phyloP scores from a whole-genome alignment of 75 land plant species.

The Cupressus sempervirens region DNA sequence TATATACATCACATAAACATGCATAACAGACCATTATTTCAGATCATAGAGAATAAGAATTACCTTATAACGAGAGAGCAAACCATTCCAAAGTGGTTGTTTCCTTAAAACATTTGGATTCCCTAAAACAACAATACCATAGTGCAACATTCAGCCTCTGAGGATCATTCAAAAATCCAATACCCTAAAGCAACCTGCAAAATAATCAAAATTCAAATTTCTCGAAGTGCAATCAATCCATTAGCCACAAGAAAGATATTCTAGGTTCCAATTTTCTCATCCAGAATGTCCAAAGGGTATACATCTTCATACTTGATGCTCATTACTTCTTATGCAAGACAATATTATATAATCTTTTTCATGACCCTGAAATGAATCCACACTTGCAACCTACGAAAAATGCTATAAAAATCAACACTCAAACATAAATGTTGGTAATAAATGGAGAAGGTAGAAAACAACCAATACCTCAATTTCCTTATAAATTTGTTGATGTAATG shows the following conservation, averaged over 20 bases:
- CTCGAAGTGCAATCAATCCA: not conserved
- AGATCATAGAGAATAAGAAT: not conserved
- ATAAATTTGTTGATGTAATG: constrained; percentile 89
- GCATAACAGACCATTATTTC: too few relatives aligned
- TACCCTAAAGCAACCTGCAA: constrained; percentile 57
- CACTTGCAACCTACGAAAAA: too few relatives aligned
- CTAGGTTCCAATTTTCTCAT: too few relatives aligned
- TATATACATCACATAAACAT: too few relatives aligned
- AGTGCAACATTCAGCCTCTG: constrained; percentile 97
- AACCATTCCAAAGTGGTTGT: constrained; percentile 93
- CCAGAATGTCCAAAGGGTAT: too few relatives aligned
- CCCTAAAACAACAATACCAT: constrained; percentile 93
- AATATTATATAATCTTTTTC: too few relatives aligned
- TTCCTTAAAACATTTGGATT: constrained; percentile 99
- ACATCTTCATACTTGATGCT: too few relatives aligned
- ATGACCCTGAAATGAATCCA: too few relatives aligned
- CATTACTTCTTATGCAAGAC: too few relatives aligned
- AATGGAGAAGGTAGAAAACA: not conserved
- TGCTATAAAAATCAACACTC: too few relatives aligned
- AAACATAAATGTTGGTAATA: too few relatives aligned
- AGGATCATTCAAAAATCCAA: constrained; percentile 99
- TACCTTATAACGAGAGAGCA: constrained; percentile 98
- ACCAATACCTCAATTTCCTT: constrained; percentile 92
- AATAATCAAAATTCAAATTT: not conserved
- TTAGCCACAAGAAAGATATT: not conserved